Percentiles rank a stretch among this genome's conserved stretches.
phyloP scores from a whole-genome alignment of 2,329 filamentous ascomycete species.

The Exophiala sp. region DNA sequence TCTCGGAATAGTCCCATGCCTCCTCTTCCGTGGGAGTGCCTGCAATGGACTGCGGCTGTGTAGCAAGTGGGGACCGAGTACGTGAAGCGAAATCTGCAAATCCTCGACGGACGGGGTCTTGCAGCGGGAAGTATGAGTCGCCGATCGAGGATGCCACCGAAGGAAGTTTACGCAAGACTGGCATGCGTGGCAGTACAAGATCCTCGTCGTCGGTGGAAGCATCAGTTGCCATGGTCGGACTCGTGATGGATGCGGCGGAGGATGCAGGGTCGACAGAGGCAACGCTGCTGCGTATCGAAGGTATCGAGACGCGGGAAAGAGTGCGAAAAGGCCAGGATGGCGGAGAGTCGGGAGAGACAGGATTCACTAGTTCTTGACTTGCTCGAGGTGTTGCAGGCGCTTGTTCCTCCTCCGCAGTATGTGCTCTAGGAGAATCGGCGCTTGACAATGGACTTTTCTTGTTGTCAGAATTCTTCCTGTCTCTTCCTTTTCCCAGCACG shows the following conservation, averaged over 20 bases:
- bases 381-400: slow-evolving; percentile 21
- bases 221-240: slow-evolving; percentile 58
- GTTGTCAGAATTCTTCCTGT: slow-evolving; percentile 55
- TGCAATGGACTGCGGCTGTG: slow-evolving; percentile 35
- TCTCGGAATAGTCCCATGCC: slow-evolving; percentile 90
- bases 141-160: slow-evolving; percentile 46
- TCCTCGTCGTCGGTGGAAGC: slow-evolving; percentile 81
- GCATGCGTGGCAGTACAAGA: slow-evolving; percentile 58
- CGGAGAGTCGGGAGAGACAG: slow-evolving; percentile 24
- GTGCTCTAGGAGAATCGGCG: slow-evolving; percentile 10
- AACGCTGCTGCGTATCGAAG: slow-evolving; percentile 33
- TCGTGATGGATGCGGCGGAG: slow-evolving; percentile 40
- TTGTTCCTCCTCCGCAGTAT: slow-evolving; percentile 20
- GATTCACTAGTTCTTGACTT: slow-evolving; percentile 17
- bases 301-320: slow-evolving; percentile 27
- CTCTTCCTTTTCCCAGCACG: slow-evolving; percentile 69
- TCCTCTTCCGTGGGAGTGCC: slow-evolving; percentile 33
- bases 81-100: slow-evolving; percentile 27
- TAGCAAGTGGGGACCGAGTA: slow-evolving; percentile 39
- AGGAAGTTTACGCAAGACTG: slow-evolving; percentile 31
- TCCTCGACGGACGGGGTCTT: slow-evolving; percentile 35
- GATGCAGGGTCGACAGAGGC: slow-evolving; percentile 35
- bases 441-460: slow-evolving; percentile 40
- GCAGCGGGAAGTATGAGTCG: slow-evolving; percentile 59
- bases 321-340: slow-evolving; percentile 27